These are phyloP conservation scores for Circinella umbellata DNA, from an alignment of 371 early-diverging fungal genomes.

Conservation along the genomic window DNA sequence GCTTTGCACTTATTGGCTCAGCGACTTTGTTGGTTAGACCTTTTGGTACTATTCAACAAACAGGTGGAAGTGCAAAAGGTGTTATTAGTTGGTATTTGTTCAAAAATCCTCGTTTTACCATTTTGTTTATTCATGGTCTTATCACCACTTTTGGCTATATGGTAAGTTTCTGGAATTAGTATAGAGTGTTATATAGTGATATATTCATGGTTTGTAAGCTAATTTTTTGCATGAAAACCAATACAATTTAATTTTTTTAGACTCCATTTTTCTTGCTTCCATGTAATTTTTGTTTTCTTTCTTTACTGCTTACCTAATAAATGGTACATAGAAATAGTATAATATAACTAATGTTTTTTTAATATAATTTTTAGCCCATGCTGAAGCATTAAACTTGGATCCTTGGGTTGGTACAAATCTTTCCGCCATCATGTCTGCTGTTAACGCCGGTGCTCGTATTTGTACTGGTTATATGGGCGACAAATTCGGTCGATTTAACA, in stretches of 20 bases:
- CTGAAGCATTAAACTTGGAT: constrained; percentile 31
- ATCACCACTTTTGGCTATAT: constrained; percentile 38
- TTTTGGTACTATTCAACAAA: constrained; percentile 35
- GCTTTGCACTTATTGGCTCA: constrained; percentile 32
- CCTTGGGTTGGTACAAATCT: constrained; percentile 45
- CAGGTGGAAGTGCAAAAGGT: constrained; percentile 39
- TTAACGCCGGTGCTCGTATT: constrained; percentile 55
- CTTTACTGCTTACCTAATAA: neutral
- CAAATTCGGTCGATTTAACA: constrained; percentile 61
- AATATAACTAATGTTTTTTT: neutral
- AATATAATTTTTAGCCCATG: constrained; percentile 27
- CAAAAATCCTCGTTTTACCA: constrained; percentile 32
- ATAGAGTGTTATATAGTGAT: neutral
- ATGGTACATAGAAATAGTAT: too few relatives aligned
- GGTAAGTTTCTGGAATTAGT: constrained; percentile 11
- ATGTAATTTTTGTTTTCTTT: constrained; percentile 18
- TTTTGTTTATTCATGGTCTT: constrained; percentile 29
- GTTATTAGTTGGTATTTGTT: constrained; percentile 43
- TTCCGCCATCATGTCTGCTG: constrained; percentile 54
- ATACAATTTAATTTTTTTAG: constrained; percentile 6
- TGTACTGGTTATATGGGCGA: constrained; percentile 59
- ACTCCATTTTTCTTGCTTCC: constrained; percentile 34
- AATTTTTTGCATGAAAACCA: neutral
- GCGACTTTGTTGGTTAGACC: constrained; percentile 22
- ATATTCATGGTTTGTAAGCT: neutral